Base-by-base conservation (phyloP, 1,284 basidiomycete genomes). In the Cystobasidium sp. region DNA sequence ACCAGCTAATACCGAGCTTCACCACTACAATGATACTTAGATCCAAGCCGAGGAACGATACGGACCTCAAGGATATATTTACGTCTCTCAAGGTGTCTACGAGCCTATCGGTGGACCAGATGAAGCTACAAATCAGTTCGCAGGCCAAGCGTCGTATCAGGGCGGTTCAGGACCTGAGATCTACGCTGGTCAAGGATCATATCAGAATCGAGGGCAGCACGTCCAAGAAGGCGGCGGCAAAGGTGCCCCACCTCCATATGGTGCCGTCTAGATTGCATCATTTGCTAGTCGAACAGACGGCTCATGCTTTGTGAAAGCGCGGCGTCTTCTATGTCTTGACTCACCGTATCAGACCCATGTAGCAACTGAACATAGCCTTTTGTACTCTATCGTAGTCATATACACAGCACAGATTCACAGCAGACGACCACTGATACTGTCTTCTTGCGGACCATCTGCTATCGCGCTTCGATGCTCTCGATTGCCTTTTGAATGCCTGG, bases 31-130 rank as follows among this genome's bases (percentile, higher is more conserved):
- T 43, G 47, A 5, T 18, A 41, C 31, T 7, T 52, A 73, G 70
- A 73, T 73, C 14, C 70, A 73, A 39, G 70, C 70, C 39, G 70
- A 73, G 22, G 70, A 73, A 31, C 51, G 70, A 56, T 73, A 65
- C 70, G 70, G 70, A 22, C 62, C 63, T 14, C 52, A 59, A 46
- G 70, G 70, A 1, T 66, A 73, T 43, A 43, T 53, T 9, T 73
- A 73, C 51, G 55, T 66, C 41, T 55, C 52, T 8, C 56, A 62
- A 20, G 70, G 70, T 22, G 31, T 52, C 22, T 73, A 73, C 52
- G 52, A 73, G 47, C 70, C 70, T 18, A 73, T 73, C 20, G 70
- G 70, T 44, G 62, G 49, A 12, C 62, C 70, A n/a, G 61, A 69
- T 8, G 58, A 56, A 46, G 49, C 70, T 6, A 44, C 53, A 24